phyloP scores from a whole-genome alignment of 2,329 filamentous ascomycete species.

The Helicocarpus griseus region DNA sequence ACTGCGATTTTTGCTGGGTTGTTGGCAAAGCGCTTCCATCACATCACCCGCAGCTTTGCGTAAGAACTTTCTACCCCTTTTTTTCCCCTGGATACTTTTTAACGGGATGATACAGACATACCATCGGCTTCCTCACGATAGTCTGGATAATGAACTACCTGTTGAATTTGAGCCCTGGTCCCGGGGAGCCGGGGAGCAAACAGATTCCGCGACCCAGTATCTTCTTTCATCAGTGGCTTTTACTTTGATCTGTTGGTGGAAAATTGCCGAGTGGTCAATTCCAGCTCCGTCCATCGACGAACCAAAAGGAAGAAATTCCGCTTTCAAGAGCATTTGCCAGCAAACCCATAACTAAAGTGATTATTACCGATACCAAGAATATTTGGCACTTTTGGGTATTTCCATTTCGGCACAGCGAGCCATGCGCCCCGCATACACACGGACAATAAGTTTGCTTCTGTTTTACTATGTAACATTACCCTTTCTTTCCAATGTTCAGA shows the following conservation, averaged over 20 bases:
- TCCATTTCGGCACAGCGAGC: too few relatives aligned
- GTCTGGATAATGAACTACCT: neutral
- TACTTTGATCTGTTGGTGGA: slow-evolving; percentile 1
- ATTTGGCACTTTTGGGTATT: too few relatives aligned
- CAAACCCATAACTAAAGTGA: neutral
- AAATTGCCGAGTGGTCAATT: neutral
- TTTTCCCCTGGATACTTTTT: neutral
- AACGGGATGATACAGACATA: neutral
- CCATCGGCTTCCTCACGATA: neutral
- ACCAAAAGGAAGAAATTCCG: neutral
- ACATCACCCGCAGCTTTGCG: slow-evolving; percentile 1
- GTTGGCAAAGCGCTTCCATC: neutral
- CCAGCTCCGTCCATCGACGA: neutral
- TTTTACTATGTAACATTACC: too few relatives aligned
- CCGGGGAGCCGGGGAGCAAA: neutral
- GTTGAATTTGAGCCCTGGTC: neutral
- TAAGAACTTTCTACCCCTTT: neutral
- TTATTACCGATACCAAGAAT: too few relatives aligned
- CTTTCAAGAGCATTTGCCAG: neutral
- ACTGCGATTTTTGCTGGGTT: neutral
- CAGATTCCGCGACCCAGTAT: neutral
- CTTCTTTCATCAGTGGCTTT: neutral
- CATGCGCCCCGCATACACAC: too few relatives aligned
- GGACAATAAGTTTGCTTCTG: too few relatives aligned
- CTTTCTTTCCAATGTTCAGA: too few relatives aligned